Evolutionary conservation across 2,329 filamentous ascomycete species (phyloP).

Genomic region (Fusarium miscanthi): DNA sequence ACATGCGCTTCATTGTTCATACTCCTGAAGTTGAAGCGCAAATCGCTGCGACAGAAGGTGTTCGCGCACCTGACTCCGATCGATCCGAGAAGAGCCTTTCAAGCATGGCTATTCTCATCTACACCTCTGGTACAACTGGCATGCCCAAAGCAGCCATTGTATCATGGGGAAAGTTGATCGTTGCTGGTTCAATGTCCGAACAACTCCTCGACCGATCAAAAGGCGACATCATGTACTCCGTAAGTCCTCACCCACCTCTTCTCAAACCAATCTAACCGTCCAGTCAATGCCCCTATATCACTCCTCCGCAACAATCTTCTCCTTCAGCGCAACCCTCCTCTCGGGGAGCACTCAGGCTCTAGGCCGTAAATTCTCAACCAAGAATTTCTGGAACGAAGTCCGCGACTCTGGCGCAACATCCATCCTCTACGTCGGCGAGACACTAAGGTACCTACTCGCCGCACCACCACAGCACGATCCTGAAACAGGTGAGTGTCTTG

Average conservation of each 20-base stretch:
- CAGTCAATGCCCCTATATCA: conserved; percentile 92
- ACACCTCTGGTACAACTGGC: conserved; percentile 87
- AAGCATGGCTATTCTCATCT: conserved; percentile 80
- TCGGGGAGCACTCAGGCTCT: conserved; percentile 75
- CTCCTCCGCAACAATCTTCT: conserved; percentile 79
- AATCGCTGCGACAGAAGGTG: conserved; percentile 61
- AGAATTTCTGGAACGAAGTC: conserved; percentile 80
- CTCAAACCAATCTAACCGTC: not conserved
- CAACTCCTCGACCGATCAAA: conserved; percentile 67
- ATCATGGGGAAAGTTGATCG: conserved; percentile 74
- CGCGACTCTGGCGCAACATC: conserved; percentile 76
- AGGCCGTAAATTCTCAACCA: conserved; percentile 81
- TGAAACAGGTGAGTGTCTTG: conserved; percentile 72
- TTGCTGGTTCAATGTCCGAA: conserved; percentile 53
- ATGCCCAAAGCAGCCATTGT: conserved; percentile 83
- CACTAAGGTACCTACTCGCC: conserved; percentile 82
- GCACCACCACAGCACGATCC: conserved; percentile 72
- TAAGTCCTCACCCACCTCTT: conserved; percentile 50
- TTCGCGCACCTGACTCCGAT: conserved; percentile 68
- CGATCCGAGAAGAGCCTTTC: conserved; percentile 62
- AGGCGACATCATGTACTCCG: conserved; percentile 80
- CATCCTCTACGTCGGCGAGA: conserved; percentile 91
- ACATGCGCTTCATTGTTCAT: conserved; percentile 71
- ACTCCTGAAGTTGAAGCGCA: conserved; percentile 67
- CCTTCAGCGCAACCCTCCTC: conserved; percentile 70